Evolutionary conservation across 2,329 filamentous ascomycete genomes (phyloP), one percentile per base, ranked within the genome.

Genomic region (Akanthomyces dipterigenus): DNA sequence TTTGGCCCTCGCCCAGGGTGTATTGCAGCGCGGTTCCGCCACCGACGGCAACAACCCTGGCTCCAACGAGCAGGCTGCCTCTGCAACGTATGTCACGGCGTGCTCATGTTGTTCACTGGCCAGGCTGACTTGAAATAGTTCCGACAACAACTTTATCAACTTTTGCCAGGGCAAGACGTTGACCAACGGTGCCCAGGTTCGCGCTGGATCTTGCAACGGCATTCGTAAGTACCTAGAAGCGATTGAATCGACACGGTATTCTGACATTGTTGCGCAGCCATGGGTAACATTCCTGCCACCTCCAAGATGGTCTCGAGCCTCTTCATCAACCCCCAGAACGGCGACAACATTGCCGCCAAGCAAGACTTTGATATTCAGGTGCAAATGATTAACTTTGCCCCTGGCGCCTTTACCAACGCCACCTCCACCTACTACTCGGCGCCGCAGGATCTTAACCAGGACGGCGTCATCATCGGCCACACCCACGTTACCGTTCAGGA

Each of bases 331-430:
- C 84, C 84, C 62, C 69, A 80, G 67, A 80, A 84, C 67, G 75
- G 76, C 55, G 76, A 82, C 60, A 72, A 80, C 65, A 63, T 87
- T 31, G 11, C 67, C 1, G 76, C 75, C 31, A 76, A 82, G 68
- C 67, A 75, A 64, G 74, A 79, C 65, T 87, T 87, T 70, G 72
- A 79, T 55, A 78, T 86, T 62, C 66, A 76, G n/a, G 73, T 86
- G 24, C 78, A 81, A 65, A 75, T 82, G 45, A 65, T 70, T 60
- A 84, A 85, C 74, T 77, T 87, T 64, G 70, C 76, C 20, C 73
- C 84, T 16, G 84, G 84, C n/a, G 75, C 77, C 55, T 87, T 87
- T 70, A 86, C 84, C 64, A 86, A 87, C 66, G 80, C 84, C 40
- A 75, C 77, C 56, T 77, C 68, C 65, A 86, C 83, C 38, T 87